phyloP scores from a whole-genome alignment of 768 basidiomycete genomes.

The Pleurotus eryngii region DNA sequence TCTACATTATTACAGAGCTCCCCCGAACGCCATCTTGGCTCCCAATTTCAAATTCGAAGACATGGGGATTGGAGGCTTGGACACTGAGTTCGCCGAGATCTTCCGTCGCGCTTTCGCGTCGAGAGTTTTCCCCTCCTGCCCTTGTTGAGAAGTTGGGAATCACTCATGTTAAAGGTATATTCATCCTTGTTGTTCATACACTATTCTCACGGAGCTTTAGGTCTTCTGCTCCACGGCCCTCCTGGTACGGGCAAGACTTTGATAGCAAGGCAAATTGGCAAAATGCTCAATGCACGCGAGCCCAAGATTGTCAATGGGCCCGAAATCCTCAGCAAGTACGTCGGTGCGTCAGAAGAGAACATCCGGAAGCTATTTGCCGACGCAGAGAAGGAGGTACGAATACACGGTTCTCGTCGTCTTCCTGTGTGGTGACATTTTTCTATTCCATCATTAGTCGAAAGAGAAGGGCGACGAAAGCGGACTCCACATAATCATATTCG shows the following conservation, averaged over 20 bases:
- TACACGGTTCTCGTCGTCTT: not conserved
- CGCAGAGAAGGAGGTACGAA: conserved; percentile 87
- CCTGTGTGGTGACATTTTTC: not conserved
- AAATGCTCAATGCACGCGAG: conserved; percentile 97
- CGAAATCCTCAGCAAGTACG: conserved; percentile 95
- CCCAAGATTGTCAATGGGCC: conserved; percentile 99
- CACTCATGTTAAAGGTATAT: conserved; percentile 90
- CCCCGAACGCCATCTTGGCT: conserved; percentile 91
- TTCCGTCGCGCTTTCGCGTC: conserved; percentile 98
- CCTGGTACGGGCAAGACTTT: conserved; percentile 99
- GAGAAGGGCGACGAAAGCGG: conserved; percentile 97
- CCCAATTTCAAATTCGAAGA: conserved; percentile 99
- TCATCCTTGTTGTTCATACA: not conserved
- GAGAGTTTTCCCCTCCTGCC: conserved; percentile 94
- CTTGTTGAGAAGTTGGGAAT: conserved; percentile 98
- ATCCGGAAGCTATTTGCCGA: conserved; percentile 97
- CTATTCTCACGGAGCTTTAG: conserved; percentile 30
- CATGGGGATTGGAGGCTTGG: conserved; percentile 99
- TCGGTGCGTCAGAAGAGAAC: conserved; percentile 97
- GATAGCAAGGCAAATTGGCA: conserved; percentile 97
- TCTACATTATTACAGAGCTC: conserved; percentile 46
- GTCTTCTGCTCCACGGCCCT: conserved; percentile 92
- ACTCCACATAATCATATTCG: conserved; percentile 98
- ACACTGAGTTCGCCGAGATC: conserved; percentile 91
- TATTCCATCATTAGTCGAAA: conserved; percentile 64